phyloP scores from a whole-genome alignment of 2,329 filamentous ascomycete genomes.

The Claviceps pazoutovae region DNA sequence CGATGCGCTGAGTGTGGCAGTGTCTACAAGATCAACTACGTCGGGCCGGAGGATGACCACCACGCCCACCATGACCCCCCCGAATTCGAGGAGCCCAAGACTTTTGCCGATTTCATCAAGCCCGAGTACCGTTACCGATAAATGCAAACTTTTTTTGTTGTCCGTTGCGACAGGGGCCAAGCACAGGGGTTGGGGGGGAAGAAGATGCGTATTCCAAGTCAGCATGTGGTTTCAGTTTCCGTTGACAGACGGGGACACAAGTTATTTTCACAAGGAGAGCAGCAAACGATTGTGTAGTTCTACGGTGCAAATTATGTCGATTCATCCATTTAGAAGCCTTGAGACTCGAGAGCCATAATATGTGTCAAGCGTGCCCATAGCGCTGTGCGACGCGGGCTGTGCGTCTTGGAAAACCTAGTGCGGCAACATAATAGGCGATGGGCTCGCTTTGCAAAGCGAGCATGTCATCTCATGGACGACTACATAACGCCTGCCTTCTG shows the following conservation, averaged over 20 bases:
- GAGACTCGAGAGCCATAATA: constrained; percentile 10
- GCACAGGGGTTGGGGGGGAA: neutral
- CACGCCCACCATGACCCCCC: constrained; percentile 46
- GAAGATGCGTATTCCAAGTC: constrained; percentile 10
- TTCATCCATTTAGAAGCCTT: constrained; percentile 22
- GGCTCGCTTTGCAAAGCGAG: neutral
- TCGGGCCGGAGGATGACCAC: constrained; percentile 66
- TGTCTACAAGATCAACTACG: constrained; percentile 96
- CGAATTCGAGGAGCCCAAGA: constrained; percentile 77
- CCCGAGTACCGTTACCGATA: constrained; percentile 74
- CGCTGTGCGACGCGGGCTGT: neutral
- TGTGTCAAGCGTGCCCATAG: neutral
- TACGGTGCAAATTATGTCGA: constrained; percentile 21
- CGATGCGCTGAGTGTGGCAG: constrained; percentile 94
- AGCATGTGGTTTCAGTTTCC: constrained; percentile 10
- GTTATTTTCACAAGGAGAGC: constrained; percentile 10
- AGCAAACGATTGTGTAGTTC: constrained; percentile 23
- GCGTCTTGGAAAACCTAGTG: neutral
- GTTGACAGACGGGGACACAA: constrained; percentile 8
- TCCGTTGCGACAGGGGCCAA: constrained; percentile 4
- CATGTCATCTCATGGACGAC: neutral
- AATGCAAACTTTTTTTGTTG: constrained; percentile 11
- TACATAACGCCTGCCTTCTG: neutral
- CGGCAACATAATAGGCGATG: neutral
- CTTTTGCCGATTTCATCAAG: constrained; percentile 90